Percentiles rank a stretch among this genome's conserved stretches.
These are phyloP conservation scores for Physaria fendleri DNA, from an alignment of 345 rosid genomes.

Conservation along the genomic window DNA sequence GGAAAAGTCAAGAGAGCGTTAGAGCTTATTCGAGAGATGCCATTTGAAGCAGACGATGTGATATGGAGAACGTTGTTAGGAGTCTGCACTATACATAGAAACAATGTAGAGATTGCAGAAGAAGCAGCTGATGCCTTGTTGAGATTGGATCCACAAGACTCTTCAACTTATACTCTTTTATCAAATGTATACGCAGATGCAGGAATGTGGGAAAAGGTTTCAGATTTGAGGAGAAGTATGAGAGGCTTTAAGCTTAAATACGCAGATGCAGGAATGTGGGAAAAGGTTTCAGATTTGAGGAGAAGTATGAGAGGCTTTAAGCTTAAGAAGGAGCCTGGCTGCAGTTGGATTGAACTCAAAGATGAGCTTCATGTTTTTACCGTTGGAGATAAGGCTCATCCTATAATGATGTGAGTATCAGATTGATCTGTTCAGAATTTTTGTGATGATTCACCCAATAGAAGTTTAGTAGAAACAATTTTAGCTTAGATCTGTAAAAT, in stretches of 20 bases:
- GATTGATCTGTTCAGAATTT: too few relatives aligned
- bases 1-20: slow-evolving; percentile 55
- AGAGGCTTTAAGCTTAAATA: slow-evolving; percentile 52
- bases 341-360: slow-evolving; percentile 88
- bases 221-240: slow-evolving; percentile 60
- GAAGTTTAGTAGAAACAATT: too few relatives aligned
- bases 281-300: slow-evolving; percentile 58
- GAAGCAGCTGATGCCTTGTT: slow-evolving; percentile 49
- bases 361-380: slow-evolving; percentile 73
- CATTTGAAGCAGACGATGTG: slow-evolving; percentile 71
- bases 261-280: slow-evolving; percentile 93
- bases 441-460: too few relatives aligned
- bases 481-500: neutral
- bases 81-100: slow-evolving; percentile 61
- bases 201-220: slow-evolving; percentile 81
- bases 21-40: slow-evolving; percentile 58
- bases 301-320: slow-evolving; percentile 54
- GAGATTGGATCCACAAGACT: slow-evolving; percentile 64
- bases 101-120: slow-evolving; percentile 69
- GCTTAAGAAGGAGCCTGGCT: slow-evolving; percentile 89
- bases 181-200: slow-evolving; percentile 84
- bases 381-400: slow-evolving; percentile 62
- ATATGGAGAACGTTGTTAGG: slow-evolving; percentile 85
- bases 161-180: slow-evolving; percentile 71
- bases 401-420: too few relatives aligned